Conservation (phyloP, 1,284 basidiomycete genomes). For the Rhodotorula sp. region DNA sequence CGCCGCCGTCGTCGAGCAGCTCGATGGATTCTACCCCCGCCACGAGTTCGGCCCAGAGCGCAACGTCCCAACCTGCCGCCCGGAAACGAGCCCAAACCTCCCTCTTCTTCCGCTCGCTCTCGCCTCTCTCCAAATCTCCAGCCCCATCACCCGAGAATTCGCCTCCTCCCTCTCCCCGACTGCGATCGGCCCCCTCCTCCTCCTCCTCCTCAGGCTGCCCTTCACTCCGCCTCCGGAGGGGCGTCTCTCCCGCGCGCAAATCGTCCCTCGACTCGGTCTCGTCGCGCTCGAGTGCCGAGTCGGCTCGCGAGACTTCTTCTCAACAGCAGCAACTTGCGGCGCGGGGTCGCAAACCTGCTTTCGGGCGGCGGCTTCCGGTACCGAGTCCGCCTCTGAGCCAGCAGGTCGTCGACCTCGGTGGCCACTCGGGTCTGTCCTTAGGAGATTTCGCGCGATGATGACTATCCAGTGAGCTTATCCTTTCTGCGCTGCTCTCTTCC, state of each 20-base stretch:
- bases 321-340: neutral
- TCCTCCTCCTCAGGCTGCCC: neutral
- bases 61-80: neutral
- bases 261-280: neutral
- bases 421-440: neutral
- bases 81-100: neutral
- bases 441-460: neutral
- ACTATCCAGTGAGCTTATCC: neutral
- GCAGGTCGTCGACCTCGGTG: neutral
- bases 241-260: neutral
- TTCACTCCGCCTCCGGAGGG: neutral
- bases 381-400: conserved; percentile 1
- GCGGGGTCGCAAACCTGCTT: neutral
- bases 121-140: neutral
- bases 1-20: too few relatives aligned
- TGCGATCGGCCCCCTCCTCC: neutral
- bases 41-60: neutral
- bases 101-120: neutral
- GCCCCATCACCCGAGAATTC: neutral
- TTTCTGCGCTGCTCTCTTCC: neutral
- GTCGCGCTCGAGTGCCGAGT: neutral
- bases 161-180: neutral
- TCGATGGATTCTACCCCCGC: neutral
- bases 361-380: neutral
- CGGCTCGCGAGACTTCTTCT: neutral